Base-by-base conservation (phyloP, 2,329 filamentous ascomycete species). In the Fusarium sp. region DNA sequence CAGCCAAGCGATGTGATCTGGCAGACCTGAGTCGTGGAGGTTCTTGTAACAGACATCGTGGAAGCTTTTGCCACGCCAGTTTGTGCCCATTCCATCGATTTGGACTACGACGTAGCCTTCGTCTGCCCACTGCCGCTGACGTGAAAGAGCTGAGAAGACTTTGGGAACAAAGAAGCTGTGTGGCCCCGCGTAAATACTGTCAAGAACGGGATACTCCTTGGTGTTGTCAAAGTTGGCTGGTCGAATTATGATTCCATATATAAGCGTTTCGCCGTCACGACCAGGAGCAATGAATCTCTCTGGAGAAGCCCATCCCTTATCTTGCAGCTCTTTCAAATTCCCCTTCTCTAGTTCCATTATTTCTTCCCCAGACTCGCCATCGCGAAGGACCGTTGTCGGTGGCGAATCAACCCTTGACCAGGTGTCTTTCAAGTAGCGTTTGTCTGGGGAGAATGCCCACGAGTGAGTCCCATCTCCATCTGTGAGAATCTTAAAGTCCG, bases 41-140 rank as follows among this genome's bases (percentile, higher is more conserved):
- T 75, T 71, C 64, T 77, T 76, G 45, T 72, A 73, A 45, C 72
- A 74, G 4, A 74, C 62, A 21, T 76, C 68, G 39, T 77, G 75
- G 30, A 77, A 77, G 14, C 36, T 36, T 56, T 76, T 77, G 9
- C 52, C 56, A 19, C 75, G 73, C 69, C 70, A 75, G 48, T 73
- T 74, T 2, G 75, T 77, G 8, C 75, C 75, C 75, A 76, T 77
- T 48, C 75, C 75, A 40, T 77, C 75, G 9, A 74, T 30, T 8
- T 69, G 64, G 6, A 77, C 75, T 4, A 77, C 63, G 23, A 77
- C 47, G 44, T 74, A 77, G 20, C 75, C 75, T 17, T 72, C 56
- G n/a, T 75, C 63, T 9, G 75, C 75, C 64, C 69, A 68, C 28
- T 67, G 43, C 19, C 68, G 67, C 20, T 69, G 54, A 42, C 46